Evolutionary conservation across 345 rosid genomes (phyloP), one percentile per base, ranked within the genome.

Genomic region (Alliaria petiolata): DNA sequence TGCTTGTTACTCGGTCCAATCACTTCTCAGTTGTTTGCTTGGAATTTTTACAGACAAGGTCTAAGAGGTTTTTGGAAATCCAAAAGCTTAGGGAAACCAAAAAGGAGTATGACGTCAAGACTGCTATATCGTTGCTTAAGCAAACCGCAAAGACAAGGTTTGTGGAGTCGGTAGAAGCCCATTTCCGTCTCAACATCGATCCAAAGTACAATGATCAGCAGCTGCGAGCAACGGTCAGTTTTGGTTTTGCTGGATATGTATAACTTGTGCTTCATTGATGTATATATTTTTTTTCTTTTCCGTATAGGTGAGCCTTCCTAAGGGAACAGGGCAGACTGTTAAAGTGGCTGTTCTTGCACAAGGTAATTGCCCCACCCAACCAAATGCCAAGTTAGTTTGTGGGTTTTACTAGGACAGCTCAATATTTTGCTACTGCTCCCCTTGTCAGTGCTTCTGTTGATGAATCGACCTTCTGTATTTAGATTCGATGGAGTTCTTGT

Each of bases 141-240:
- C 80, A 88, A 74, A 87, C 76, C 78, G 71, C 93, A 17, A 85
- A 71, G 59, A 75, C 85, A 26, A 89, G 83, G 85, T 95, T 95
- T 74, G 93, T 86, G 6, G 98, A 89, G 85, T 83, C 97, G 25
- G 84, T 77, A 26, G 99, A 95, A 88, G 96, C 93, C 53, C 99
- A 95, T 87, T 95, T 95, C 80, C 93, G 96, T 52, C 93, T 95
- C 45, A 89, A 95, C 81, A 91, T 91, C 46, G 97, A 91, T 75
- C 98, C 99, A 6, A 95, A 95, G 78, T 91, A 91, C 65, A 91
- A 91, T 46, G 99, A 95, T 77, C 99, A 95, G 79, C 98, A 95
- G 83, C 91, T 89, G 16, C 84, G 99, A 59, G 99, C 99, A 35
- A 89, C 98, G 4, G 98, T 95, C 56, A 75, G 87, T 74, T 79